Base-by-base conservation (phyloP, 352 stramenopile genomes). In the Globisporangium solare region DNA sequence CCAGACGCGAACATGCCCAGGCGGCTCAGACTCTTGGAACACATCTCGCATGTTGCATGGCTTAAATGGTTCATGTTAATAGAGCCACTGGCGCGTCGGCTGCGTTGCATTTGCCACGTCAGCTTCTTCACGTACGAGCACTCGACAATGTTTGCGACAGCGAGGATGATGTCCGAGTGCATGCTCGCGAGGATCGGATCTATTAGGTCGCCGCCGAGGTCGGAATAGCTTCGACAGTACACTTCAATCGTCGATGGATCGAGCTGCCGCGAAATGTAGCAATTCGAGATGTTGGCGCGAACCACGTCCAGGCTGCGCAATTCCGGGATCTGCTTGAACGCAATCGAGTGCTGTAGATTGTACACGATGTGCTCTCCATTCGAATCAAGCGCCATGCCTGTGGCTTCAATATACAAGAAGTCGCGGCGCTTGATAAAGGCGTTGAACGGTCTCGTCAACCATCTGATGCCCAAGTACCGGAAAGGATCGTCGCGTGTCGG, bases 71-170 rank as follows among this genome's bases (percentile, higher is more conserved):
- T 35, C 3, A 10, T 54, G 58, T 35, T 43, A 54, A 6, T 54
- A 46, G 55, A 51, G 32, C 63, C 70, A 17, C 42, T 56, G 39
- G 41, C 27, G 31, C 51, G 55, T 18, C 60, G 45, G 15, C 22
- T 46, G 39, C 17, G 47, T 31, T 64, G 51, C 56, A 78, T 68
- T 37, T 66, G 52, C 67, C 67, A 84, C 35, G 59, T 65, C 11
- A 84, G 63, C 63, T 84, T 84, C 64, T 77, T 77, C 15, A 81
- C 52, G 20, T 82, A 79, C 39, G 71, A 81, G 37, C 69, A 72
- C 47, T 81, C 74, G 32, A 81, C 72, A 1, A 74, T 55, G 13
- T 64, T 68, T 24, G 73, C 60, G 1, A 51, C 35, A 17, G 47
- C 55, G n/a, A 62, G 20, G 4, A 62, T 32, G 17, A 48, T 49